Conservation (phyloP, 495 filamentous ascomycete genomes). For the Aspergillus hancockii region DNA sequence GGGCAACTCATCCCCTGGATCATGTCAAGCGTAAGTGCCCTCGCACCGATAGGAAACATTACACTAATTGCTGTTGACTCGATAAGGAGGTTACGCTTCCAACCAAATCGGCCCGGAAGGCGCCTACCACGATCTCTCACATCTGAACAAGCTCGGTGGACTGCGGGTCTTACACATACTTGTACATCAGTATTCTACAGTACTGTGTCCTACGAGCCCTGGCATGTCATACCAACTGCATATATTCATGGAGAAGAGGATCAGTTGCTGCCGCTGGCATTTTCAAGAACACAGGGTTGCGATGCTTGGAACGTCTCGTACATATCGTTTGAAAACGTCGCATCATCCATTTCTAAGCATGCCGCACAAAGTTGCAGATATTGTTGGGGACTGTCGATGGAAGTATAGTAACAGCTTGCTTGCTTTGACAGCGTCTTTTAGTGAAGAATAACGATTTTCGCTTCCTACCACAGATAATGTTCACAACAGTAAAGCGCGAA, state of each 20-base stretch:
- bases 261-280: constrained; percentile 24
- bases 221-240: constrained; percentile 26
- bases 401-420: too few species aligned
- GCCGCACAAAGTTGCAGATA: constrained; percentile 19
- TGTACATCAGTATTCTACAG: constrained; percentile 26
- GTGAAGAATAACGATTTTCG: too few species aligned
- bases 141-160: constrained; percentile 23
- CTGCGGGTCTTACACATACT: constrained; percentile 17
- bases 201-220: constrained; percentile 26
- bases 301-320: constrained; percentile 23
- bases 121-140: constrained; percentile 27
- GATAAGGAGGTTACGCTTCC: constrained; percentile 27
- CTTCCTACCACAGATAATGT: too few species aligned
- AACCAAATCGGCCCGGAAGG: constrained; percentile 17
- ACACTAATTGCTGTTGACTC: too few species aligned
- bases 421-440: too few species aligned
- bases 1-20: constrained; percentile 31
- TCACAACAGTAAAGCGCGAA: too few species aligned
- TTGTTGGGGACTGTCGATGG: not conserved
- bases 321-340: constrained; percentile 25
- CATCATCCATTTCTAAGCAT: constrained; percentile 36
- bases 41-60: not conserved
- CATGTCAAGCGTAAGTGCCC: constrained; percentile 26
- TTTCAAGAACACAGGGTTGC: constrained; percentile 34
- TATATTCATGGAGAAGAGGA: constrained; percentile 39